Evolutionary conservation across 2,329 filamentous ascomycete genomes (phyloP).

Genomic region (Penicillium hesseltinei): DNA sequence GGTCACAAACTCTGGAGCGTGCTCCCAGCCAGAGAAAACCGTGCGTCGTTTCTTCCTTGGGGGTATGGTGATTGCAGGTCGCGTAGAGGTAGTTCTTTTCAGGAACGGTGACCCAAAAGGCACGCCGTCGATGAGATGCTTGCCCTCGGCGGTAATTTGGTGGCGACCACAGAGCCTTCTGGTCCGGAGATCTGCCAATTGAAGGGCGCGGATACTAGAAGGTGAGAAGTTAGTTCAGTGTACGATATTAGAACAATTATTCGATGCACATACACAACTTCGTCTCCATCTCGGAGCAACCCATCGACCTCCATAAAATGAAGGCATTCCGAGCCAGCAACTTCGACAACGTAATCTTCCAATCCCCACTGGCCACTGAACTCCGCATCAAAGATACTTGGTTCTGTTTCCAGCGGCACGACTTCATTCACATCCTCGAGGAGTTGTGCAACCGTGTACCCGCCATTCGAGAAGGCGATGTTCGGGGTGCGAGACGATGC

Average conservation of each 20-base stretch:
- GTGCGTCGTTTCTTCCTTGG: slow-evolving; percentile 66
- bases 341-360: slow-evolving; percentile 84
- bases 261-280: slow-evolving; percentile 65
- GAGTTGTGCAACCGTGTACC: slow-evolving; percentile 71
- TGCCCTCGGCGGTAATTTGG: slow-evolving; percentile 77
- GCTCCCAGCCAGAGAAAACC: slow-evolving; percentile 30
- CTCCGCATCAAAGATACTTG: slow-evolving; percentile 30
- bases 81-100: slow-evolving; percentile 53
- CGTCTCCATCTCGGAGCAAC: slow-evolving; percentile 77
- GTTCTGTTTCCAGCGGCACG: slow-evolving; percentile 72
- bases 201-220: slow-evolving; percentile 71
- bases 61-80: slow-evolving; percentile 69
- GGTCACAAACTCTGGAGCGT: slow-evolving; percentile 14
- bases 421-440: slow-evolving; percentile 75
- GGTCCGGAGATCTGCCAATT: slow-evolving; percentile 69
- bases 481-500: slow-evolving; percentile 37
- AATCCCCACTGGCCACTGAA: slow-evolving; percentile 67
- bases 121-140: slow-evolving; percentile 79
- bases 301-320: slow-evolving; percentile 74
- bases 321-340: slow-evolving; percentile 80
- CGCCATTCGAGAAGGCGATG: slow-evolving; percentile 43
- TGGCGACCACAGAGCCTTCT: slow-evolving; percentile 72
- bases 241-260: background rate
- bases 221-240: slow-evolving; percentile 1
- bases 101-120: slow-evolving; percentile 76